phyloP scores from a whole-genome alignment of 257 asterid species.

The Solanum virginianum region DNA sequence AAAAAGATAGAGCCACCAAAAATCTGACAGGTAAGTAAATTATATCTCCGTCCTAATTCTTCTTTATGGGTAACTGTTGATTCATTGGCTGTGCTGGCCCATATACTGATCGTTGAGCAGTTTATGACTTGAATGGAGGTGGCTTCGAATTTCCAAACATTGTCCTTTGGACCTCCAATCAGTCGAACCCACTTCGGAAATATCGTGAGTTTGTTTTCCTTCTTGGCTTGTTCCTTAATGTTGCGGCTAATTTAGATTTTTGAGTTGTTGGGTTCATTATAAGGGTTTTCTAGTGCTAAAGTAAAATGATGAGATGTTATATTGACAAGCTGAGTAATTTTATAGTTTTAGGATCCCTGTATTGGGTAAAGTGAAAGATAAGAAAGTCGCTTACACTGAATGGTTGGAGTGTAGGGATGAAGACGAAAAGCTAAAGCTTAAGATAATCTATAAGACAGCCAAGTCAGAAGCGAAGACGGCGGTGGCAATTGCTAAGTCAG shows the following conservation, averaged over 20 bases:
- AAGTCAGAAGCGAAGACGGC: no score
- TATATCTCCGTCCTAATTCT: background rate
- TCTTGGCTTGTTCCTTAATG: background rate
- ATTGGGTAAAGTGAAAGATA: no score
- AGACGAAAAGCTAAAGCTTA: no score
- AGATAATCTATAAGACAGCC: no score
- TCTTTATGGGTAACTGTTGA: background rate
- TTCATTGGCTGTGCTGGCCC: background rate
- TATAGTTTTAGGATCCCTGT: background rate
- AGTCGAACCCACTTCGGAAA: conserved; percentile 8
- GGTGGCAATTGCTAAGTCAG: no score
- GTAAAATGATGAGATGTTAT: background rate
- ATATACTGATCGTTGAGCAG: conserved; percentile 1
- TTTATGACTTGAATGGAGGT: conserved; percentile 37
- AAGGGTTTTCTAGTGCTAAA: background rate
- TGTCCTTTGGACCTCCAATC: conserved; percentile 16
- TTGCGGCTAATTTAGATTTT: background rate
- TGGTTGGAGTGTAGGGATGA: no score
- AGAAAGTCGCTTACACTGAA: no score
- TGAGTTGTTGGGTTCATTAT: background rate
- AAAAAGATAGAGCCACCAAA: background rate
- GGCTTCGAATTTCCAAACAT: conserved; percentile 23
- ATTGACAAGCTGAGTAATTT: background rate
- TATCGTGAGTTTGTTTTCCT: conserved; percentile 6
- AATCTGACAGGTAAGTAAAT: background rate